phyloP scores from a whole-genome alignment of 257 asterid genomes.

The Cinchona pubescens region DNA sequence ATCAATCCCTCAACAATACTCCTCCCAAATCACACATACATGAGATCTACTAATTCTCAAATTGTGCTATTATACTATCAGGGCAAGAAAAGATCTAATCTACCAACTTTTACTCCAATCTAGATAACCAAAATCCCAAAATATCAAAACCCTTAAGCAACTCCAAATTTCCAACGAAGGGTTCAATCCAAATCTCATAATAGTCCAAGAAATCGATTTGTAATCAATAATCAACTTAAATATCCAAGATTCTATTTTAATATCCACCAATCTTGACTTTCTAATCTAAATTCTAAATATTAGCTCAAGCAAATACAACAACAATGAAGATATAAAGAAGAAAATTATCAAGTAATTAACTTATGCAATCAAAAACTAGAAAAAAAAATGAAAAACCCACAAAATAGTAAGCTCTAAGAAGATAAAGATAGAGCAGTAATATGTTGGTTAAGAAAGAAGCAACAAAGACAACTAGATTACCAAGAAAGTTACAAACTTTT shows the following conservation, averaged over 20 bases:
- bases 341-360: background rate
- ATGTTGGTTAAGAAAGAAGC: background rate
- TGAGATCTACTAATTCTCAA: constrained; percentile 13
- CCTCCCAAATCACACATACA: constrained; percentile 26
- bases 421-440: background rate
- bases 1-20: constrained; percentile 23
- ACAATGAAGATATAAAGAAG: background rate
- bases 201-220: too few species aligned
- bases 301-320: background rate
- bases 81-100: constrained; percentile 30
- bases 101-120: constrained; percentile 16
- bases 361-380: background rate
- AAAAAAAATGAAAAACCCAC: background rate
- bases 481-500: background rate
- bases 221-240: constrained; percentile 19
- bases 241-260: background rate
- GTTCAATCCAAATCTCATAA: background rate
- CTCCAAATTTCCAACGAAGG: background rate
- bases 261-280: background rate
- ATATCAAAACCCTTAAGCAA: constrained; percentile 2
- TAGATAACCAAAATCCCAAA: background rate
- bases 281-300: background rate
- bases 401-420: constrained; percentile 1
- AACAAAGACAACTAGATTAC: too few species aligned
- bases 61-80: constrained; percentile 8